Base-by-base conservation (phyloP, 1,139 yeast species). In the Geotrichum fermentans region DNA sequence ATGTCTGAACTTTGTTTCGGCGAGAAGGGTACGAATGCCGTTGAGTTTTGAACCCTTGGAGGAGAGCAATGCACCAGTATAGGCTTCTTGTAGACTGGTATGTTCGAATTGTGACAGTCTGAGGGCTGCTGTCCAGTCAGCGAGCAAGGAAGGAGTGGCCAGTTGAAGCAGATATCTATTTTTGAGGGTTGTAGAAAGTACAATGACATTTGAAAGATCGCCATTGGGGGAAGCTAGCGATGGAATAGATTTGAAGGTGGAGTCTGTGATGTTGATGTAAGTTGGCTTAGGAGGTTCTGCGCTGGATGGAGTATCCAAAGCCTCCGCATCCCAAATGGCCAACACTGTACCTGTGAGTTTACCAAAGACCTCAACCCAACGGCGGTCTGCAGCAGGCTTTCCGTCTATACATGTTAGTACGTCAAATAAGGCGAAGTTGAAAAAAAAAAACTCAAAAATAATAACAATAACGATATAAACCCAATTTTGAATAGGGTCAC, bases 1-100 rank as follows among this genome's bases (percentile, higher is more conserved):
- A 62, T 88, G 95, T 54, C 79, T 81, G 63, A 82, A 86, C 60
- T 92, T 79, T 28, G 92, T 84, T 58, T 87, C 96, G 0, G 95
- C 83, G 52, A 92, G 72, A 36, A 92, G 75, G 7, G 94, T 84
- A 52, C 87, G 78, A 53, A 92, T 89, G 63, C 94, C 97, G 47
- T 92, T 83, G 55, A 92, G 72, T 54, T 86, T 71, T 3, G 95
- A 77, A 16, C 97, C 98, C 63, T 95, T 76, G 20, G 96, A 87
- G 11, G 95, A 83, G 47, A 92, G 72, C 51, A 92, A 72, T 0
- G 97, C 96, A 6, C 96, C 98, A 0, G 98, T 89, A 64, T 92
- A 92, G 0, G 97, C 96, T 64, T 88, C 95, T 68, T 92, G 97
- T 51, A 92, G 73, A 20, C 88, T 72, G 22, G 81, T 78, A 65